Evolutionary conservation across 2,329 filamentous ascomycete genomes (phyloP), one percentile per base, ranked within the genome.

Genomic region (Colletotrichum filicis): DNA sequence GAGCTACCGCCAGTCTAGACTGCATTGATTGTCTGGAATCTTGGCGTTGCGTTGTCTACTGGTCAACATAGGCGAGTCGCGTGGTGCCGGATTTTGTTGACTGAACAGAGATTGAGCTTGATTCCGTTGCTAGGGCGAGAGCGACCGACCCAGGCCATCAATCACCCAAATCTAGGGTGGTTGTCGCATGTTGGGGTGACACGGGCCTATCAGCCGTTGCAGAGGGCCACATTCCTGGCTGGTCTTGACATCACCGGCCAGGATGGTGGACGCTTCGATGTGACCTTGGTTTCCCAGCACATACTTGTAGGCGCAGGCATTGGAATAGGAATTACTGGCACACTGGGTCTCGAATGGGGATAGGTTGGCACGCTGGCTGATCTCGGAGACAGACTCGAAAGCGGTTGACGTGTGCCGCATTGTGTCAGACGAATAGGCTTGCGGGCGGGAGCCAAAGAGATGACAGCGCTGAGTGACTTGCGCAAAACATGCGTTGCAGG

Each of bases 161-260:
- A 49, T 19, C 42, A 56, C 66, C 49, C 65, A 61, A 60, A 71
- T 61, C 61, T 60, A 57, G 14, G 32, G 22, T 30, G 49, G 61
- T 35, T 57, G 71, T 73, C 66, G 71, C 71, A 70, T 49, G 46
- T 73, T 66, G 71, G 49, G 59, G 55, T 35, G 35, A 71, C 67
- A 61, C 71, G 52, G 63, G 58, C 71, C 71, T 74, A 74, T 74
- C 68, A 74, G 56, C 68, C 56, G 68, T 62, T 67, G 61, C 61
- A 62, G 56, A 53, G 57, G 53, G 57, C 57, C 68, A 26, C 26
- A 62, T 63, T 64, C 53, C 62, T 12, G 52, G 62, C 35, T 30
- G 58, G 57, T 6, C 52, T 64, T 74, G 68, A 74, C 71, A 72
- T 74, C 71, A 68, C 68, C 59, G 71, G 56, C 71, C 62, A 53